A percentile compares a stretch with the other conserved stretches of the same genome.
phyloP scores from a whole-genome alignment of 2,329 filamentous ascomycete species.

The Alternaria triticina region DNA sequence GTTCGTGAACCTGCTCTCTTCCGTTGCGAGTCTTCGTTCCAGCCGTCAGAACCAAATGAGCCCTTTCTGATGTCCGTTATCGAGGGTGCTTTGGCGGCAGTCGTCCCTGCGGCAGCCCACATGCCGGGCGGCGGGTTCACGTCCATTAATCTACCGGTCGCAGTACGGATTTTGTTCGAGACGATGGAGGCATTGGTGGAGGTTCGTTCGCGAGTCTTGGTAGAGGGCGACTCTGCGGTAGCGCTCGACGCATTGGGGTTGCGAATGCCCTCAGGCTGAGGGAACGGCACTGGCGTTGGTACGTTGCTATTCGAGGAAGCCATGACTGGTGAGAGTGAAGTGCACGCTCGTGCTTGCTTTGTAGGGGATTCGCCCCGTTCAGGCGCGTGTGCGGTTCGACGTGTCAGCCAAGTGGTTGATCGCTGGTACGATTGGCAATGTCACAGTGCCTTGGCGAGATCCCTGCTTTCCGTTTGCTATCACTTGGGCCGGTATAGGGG shows the following conservation, averaged over 20 bases:
- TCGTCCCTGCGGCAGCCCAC: conserved; percentile 54
- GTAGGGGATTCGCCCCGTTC: background rate
- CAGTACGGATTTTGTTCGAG: conserved; percentile 42
- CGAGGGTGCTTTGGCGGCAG: conserved; percentile 51
- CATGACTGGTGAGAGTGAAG: conserved; percentile 20
- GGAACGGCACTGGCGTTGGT: conserved; percentile 37
- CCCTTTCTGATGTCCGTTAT: conserved; percentile 51
- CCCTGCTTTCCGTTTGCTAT: conserved; percentile 15
- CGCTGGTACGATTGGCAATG: conserved; percentile 14
- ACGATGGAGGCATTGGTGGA: conserved; percentile 42
- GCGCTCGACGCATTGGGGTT: conserved; percentile 14
- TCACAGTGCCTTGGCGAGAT: conserved; percentile 20
- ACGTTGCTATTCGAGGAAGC: conserved; percentile 23
- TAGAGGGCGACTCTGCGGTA: conserved; percentile 16
- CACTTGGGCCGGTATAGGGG: conserved; percentile 4
- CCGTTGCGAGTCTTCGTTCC: conserved; percentile 39
- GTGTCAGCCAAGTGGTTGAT: conserved; percentile 19
- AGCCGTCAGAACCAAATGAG: conserved; percentile 43
- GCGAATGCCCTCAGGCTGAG: conserved; percentile 26
- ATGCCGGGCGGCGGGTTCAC: conserved; percentile 49
- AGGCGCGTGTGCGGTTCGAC: conserved; percentile 8
- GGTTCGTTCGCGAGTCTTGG: conserved; percentile 29
- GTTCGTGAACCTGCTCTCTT: conserved; percentile 31
- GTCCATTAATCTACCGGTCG: conserved; percentile 48
- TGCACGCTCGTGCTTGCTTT: conserved; percentile 1